phyloP scores from a whole-genome alignment of 1,284 basidiomycete genomes.

The Marasmius fiardii region DNA sequence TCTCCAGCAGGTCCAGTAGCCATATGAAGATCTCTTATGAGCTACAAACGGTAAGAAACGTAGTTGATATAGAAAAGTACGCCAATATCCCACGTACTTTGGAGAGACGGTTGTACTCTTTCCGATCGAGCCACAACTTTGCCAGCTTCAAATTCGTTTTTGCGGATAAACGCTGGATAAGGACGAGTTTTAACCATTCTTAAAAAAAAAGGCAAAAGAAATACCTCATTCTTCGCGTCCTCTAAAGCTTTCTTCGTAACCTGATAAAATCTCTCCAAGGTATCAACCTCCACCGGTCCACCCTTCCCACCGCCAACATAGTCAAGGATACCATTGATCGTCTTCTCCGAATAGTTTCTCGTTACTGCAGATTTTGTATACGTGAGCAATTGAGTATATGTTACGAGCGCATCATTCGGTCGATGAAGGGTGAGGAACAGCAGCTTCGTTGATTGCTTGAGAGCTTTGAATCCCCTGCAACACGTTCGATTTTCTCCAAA shows the following conservation, averaged over 20 bases:
- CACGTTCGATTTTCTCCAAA: background rate
- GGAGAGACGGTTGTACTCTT: constrained; percentile 84
- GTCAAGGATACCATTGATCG: constrained; percentile 97
- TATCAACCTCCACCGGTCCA: constrained; percentile 79
- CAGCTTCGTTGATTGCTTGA: constrained; percentile 97
- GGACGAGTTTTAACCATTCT: background rate
- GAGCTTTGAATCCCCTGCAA: constrained; percentile 94
- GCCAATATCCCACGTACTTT: constrained; percentile 49
- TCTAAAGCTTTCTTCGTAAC: constrained; percentile 87
- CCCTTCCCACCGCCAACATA: constrained; percentile 94
- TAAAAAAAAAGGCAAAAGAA: constrained; percentile 15
- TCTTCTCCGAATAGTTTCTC: constrained; percentile 93
- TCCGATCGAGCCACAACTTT: constrained; percentile 94
- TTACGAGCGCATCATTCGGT: constrained; percentile 82
- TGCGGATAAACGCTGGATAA: constrained; percentile 76
- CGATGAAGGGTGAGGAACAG: constrained; percentile 79
- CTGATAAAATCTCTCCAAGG: constrained; percentile 94
- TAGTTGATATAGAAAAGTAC: constrained; percentile 1
- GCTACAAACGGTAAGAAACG: constrained; percentile 33
- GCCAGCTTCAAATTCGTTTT: constrained; percentile 98
- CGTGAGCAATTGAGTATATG: constrained; percentile 82
- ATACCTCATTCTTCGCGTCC: constrained; percentile 94
- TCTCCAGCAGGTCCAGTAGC: constrained; percentile 64
- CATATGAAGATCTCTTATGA: constrained; percentile 69
- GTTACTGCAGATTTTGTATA: constrained; percentile 94